phyloP scores from a whole-genome alignment of 2,329 filamentous ascomycete genomes.

The Coniochaeta pulveracea region DNA sequence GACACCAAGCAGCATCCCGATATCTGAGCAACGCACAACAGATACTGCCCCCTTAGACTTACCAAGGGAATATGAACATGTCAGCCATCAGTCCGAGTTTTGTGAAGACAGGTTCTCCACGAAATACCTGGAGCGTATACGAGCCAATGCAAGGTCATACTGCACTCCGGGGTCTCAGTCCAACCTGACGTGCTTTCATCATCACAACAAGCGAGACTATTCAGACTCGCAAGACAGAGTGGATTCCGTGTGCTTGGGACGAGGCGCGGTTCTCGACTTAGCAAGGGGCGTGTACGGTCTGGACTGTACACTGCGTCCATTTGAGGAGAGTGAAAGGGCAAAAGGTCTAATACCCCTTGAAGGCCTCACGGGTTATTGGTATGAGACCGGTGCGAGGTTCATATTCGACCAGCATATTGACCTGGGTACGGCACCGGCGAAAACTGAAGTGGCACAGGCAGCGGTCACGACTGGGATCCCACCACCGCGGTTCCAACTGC shows the following conservation, averaged over 20 bases:
- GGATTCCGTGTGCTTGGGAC: slow-evolving; percentile 16
- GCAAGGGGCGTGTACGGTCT: slow-evolving; percentile 9
- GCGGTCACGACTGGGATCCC: not conserved
- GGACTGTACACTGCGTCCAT: slow-evolving; percentile 9
- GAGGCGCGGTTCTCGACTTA: slow-evolving; percentile 11
- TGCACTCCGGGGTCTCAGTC: slow-evolving; percentile 12
- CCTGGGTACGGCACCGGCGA: slow-evolving; percentile 1
- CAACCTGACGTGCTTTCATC: slow-evolving; percentile 17
- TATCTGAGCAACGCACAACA: too few relatives aligned
- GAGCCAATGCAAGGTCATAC: slow-evolving; percentile 13
- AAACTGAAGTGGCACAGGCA: not conserved
- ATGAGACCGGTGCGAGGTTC: slow-evolving; percentile 16
- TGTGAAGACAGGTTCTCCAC: slow-evolving; percentile 6
- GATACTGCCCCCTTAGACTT: too few relatives aligned
- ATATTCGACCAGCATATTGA: slow-evolving; percentile 13
- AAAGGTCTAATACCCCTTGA: slow-evolving; percentile 7
- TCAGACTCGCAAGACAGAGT: slow-evolving; percentile 5
- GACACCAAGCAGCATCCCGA: not conserved
- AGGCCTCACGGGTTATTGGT: slow-evolving; percentile 16
- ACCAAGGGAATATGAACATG: too few relatives aligned
- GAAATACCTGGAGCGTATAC: slow-evolving; percentile 14
- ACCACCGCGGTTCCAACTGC: slow-evolving; percentile 12
- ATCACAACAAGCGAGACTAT: slow-evolving; percentile 3
- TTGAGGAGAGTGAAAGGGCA: slow-evolving; percentile 5
- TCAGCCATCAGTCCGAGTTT: not conserved